A percentile compares a stretch with the other conserved stretches of the same genome.
phyloP scores from a whole-genome alignment of 2,329 filamentous ascomycete genomes.

The Paecilomyces niveus region DNA sequence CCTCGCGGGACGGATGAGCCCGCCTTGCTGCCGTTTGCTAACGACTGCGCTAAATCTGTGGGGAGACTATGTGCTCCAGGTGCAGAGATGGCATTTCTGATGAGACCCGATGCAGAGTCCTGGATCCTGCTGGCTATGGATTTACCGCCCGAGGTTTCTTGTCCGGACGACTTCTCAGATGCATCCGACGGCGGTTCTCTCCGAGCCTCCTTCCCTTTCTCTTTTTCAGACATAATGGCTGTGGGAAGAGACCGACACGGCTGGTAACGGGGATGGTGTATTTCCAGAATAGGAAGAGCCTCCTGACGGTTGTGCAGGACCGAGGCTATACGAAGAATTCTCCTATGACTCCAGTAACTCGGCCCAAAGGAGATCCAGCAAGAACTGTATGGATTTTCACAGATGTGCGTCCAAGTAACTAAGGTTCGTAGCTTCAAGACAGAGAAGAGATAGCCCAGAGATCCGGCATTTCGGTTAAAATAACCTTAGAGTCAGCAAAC shows the following conservation, averaged over 20 bases:
- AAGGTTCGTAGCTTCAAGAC: neutral
- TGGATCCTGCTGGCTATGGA: slow-evolving; percentile 19
- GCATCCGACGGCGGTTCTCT: neutral
- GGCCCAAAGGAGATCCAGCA: slow-evolving; percentile 9
- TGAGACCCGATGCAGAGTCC: slow-evolving; percentile 28
- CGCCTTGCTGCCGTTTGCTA: slow-evolving; percentile 15
- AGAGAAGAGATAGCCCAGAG: neutral
- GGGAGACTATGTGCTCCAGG: slow-evolving; percentile 8
- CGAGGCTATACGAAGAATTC: neutral
- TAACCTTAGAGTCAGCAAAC: neutral
- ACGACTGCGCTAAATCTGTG: slow-evolving; percentile 14
- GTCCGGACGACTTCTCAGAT: slow-evolving; percentile 1
- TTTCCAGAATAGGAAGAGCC: neutral
- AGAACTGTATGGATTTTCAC: slow-evolving; percentile 9
- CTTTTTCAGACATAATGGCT: neutral
- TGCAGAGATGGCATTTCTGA: slow-evolving; percentile 23
- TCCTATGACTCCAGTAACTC: slow-evolving; percentile 1
- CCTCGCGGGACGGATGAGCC: slow-evolving; percentile 10
- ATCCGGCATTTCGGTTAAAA: neutral
- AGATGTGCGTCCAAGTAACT: neutral
- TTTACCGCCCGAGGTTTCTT: slow-evolving; percentile 6
- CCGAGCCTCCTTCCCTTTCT: neutral
- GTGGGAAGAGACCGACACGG: neutral
- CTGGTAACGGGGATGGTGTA: neutral
- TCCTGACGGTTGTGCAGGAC: neutral